phyloP scores from a whole-genome alignment of 805 yeast genomes.

The Ogataea trehalophila region DNA sequence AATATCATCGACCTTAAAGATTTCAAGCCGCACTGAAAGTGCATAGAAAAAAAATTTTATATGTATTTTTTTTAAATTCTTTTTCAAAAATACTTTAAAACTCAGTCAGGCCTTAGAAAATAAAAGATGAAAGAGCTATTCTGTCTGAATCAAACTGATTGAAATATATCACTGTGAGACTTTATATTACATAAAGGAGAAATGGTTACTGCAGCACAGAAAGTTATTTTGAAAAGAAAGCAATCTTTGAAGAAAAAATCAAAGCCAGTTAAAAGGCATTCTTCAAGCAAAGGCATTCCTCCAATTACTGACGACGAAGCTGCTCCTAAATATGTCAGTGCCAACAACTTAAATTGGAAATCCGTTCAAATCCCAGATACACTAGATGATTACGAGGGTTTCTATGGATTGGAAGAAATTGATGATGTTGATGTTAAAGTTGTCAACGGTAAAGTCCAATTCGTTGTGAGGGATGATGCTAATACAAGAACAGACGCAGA shows the following conservation, averaged over 20 bases:
- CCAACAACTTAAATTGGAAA: constrained; percentile 66
- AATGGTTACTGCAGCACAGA: constrained; percentile 18
- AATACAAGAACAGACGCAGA: constrained; percentile 18
- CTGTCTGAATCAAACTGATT: too few species aligned
- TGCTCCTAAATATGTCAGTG: constrained; percentile 34
- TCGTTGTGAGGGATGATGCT: constrained; percentile 38
- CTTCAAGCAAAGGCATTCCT: constrained; percentile 1
- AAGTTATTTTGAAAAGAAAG: constrained; percentile 13
- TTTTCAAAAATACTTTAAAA: too few species aligned
- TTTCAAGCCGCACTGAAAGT: not conserved
- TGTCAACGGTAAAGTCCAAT: constrained; percentile 62
- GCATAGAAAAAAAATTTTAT: not conserved
- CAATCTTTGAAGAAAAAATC: constrained; percentile 4
- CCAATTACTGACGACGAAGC: not conserved
- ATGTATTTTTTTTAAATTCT: not conserved
- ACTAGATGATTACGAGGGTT: constrained; percentile 82
- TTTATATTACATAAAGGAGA: not conserved
- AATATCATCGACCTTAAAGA: not conserved
- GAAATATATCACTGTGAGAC: not conserved
- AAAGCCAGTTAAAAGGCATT: constrained; percentile 2
- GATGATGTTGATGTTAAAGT: constrained; percentile 86
- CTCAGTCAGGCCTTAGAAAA: not conserved
- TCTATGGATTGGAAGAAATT: constrained; percentile 88
- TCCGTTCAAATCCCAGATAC: constrained; percentile 78
- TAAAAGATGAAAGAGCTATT: not conserved